These are phyloP conservation scores for Mrakiaceae sp. DNA, from an alignment of 1,284 basidiomycete species.

Conservation along the genomic window DNA sequence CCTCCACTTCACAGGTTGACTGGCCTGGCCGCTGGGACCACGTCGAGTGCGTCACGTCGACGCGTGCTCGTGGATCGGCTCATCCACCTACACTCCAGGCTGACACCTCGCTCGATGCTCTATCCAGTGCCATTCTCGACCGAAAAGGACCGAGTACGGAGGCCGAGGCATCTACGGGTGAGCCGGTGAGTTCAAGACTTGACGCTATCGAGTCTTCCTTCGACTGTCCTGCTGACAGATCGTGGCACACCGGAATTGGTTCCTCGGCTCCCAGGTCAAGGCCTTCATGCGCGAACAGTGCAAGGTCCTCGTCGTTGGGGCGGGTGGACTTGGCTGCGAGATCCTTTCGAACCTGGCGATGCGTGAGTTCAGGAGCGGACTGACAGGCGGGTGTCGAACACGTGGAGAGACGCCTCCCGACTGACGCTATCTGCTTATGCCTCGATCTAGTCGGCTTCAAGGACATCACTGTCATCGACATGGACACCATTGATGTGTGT, in stretches of 20 bases:
- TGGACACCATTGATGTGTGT: conserved; percentile 91
- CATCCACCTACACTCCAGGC: not conserved
- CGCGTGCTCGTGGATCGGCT: not conserved
- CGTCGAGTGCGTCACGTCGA: conserved; percentile 40
- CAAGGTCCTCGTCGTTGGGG: conserved; percentile 95
- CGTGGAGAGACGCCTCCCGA: not conserved
- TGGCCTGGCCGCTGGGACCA: conserved; percentile 65
- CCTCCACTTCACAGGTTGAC: conserved; percentile 32
- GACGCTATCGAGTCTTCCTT: too few relatives aligned
- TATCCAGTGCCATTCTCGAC: not conserved
- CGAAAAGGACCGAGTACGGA: not conserved
- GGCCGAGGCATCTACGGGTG: too few relatives aligned
- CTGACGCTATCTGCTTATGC: not conserved
- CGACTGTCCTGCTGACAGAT: too few relatives aligned
- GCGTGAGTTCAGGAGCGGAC: conserved; percentile 24
- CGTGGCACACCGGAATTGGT: too few relatives aligned
- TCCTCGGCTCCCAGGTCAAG: conserved; percentile 52
- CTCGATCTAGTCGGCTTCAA: conserved; percentile 64
- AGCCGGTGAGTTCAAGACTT: too few relatives aligned
- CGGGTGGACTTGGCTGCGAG: conserved; percentile 89
- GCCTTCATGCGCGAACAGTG: conserved; percentile 68
- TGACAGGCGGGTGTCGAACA: not conserved
- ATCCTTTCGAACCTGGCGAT: conserved; percentile 86
- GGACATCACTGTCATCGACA: conserved; percentile 98
- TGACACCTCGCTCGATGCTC: too few relatives aligned